These are phyloP conservation scores for Nicotiana tomentosiformis DNA, from an alignment of 257 asterid genomes.

Conservation along the genomic window DNA sequence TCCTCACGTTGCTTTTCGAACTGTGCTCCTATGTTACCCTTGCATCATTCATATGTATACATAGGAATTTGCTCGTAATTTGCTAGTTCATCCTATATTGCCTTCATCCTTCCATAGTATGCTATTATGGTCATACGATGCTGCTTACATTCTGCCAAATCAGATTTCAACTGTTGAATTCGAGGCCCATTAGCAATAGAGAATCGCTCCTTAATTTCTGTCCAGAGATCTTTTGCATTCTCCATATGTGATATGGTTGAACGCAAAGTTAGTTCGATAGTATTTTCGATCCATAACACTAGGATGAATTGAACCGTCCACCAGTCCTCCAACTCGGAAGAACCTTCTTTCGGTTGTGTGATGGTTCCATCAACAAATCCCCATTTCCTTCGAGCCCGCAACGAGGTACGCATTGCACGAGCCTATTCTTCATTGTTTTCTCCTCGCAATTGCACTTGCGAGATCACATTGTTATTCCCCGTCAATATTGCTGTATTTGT, in stretches of 20 bases:
- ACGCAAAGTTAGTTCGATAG: conserved; percentile 10
- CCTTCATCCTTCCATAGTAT: conserved; percentile 6
- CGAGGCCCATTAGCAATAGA: conserved; percentile 5
- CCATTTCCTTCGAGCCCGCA: conserved; percentile 9
- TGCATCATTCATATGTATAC: not conserved
- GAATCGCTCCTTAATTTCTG: not conserved
- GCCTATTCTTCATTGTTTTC: conserved; percentile 24
- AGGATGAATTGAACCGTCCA: conserved; percentile 12
- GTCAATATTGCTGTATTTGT: too few species aligned
- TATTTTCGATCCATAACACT: conserved; percentile 18
- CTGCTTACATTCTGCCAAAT: conserved; percentile 2
- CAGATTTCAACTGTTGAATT: not conserved
- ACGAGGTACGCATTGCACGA: not conserved
- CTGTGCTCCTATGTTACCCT: not conserved
- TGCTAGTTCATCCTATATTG: not conserved
- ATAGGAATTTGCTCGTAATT: not conserved
- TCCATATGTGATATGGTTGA: conserved; percentile 15
- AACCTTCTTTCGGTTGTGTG: not conserved
- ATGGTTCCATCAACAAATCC: conserved; percentile 16
- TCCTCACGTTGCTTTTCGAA: not conserved
- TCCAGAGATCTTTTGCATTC: not conserved
- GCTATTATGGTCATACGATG: not conserved
- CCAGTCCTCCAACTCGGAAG: conserved; percentile 7
- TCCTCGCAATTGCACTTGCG: conserved; percentile 2
- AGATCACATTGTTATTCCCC: too few species aligned